Conservation (phyloP, 345 rosid genomes). For the Orychophragmus violaceus region DNA sequence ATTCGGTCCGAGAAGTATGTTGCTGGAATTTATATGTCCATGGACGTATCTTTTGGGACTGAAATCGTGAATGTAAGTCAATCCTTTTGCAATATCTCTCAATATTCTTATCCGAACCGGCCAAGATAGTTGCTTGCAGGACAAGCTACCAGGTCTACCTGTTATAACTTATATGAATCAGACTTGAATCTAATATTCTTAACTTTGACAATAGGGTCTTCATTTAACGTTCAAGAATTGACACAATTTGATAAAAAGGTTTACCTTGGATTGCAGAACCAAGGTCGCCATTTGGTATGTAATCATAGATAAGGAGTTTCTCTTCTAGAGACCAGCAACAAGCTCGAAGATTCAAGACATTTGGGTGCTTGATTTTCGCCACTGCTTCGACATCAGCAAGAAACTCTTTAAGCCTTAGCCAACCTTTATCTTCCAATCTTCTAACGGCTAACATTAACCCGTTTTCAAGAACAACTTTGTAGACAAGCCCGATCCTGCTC, state of each 20-base stretch:
- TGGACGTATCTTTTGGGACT: conserved; percentile 76
- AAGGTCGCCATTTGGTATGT: conserved; percentile 68
- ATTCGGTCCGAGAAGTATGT: no score
- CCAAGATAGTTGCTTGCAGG: conserved; percentile 63
- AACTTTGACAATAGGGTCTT: neutral
- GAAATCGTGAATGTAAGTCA: conserved; percentile 69
- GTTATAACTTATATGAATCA: neutral
- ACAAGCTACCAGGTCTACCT: conserved; percentile 63
- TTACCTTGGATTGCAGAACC: conserved; percentile 76
- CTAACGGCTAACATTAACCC: no score
- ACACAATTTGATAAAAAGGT: neutral
- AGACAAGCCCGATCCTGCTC: conserved; percentile 76
- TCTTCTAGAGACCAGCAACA: conserved; percentile 90
- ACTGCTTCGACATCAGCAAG: no score
- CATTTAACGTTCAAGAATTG: neutral
- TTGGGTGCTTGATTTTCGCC: no score
- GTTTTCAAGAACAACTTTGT: conserved; percentile 76
- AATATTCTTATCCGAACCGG: conserved; percentile 54
- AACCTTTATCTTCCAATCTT: conserved; percentile 71
- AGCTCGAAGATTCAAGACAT: no score
- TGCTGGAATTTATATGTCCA: no score
- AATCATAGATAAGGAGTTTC: conserved; percentile 82
- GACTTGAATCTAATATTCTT: neutral
- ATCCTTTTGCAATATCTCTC: conserved; percentile 69
- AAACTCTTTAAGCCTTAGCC: conserved; percentile 68